phyloP scores from a whole-genome alignment of 2,329 filamentous ascomycete species.

The Fusarium mexicanum region DNA sequence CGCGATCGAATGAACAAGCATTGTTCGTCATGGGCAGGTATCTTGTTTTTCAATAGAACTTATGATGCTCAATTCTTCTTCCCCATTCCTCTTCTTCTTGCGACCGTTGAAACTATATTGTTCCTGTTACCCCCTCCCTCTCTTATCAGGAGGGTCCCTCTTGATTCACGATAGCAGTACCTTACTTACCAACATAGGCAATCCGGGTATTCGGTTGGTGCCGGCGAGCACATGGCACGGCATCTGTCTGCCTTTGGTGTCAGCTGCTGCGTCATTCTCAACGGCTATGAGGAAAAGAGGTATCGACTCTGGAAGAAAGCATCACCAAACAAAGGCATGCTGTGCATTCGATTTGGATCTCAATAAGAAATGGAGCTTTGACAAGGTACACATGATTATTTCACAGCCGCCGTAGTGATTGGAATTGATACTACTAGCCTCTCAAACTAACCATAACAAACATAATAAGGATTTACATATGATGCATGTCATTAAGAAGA shows the following conservation, averaged over 20 bases:
- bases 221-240: conserved; percentile 22
- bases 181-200: conserved; percentile 11
- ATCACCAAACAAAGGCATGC: neutral
- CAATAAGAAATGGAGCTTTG: neutral
- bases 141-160: neutral
- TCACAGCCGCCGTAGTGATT: neutral
- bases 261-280: conserved; percentile 25
- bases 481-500: neutral
- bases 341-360: neutral
- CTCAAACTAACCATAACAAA: neutral
- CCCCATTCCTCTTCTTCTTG: neutral
- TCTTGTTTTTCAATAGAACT: neutral
- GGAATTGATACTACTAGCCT: neutral
- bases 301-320: neutral
- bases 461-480: neutral
- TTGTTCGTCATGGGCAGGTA: neutral
- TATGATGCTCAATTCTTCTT: neutral
- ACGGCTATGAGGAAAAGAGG: neutral
- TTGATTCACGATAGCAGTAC: conserved; percentile 12
- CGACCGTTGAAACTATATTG: conserved; percentile 7
- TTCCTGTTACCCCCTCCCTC: conserved; percentile 2
- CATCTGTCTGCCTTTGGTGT: neutral
- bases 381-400: neutral
- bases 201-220: conserved; percentile 22
- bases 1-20: neutral